A percentile compares a stretch with the other conserved stretches of the same genome.
phyloP scores from a whole-genome alignment of 345 rosid genomes.

The Iberis pinnata region DNA sequence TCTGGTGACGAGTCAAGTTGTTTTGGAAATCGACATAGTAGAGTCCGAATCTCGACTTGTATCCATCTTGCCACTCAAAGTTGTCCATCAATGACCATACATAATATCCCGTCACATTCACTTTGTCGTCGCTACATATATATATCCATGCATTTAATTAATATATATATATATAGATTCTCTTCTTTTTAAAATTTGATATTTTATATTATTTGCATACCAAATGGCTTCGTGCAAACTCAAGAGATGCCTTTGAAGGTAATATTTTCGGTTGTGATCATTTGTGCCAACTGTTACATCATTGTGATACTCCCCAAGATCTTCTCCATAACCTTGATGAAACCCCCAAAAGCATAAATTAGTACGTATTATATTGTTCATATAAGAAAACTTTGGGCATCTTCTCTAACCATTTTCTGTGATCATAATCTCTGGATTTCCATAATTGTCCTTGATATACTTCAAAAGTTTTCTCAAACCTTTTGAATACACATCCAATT shows the following conservation, averaged over 20 bases:
- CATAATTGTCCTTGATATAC: conserved; percentile 35
- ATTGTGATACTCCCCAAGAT: conserved; percentile 14
- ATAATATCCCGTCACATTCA: conserved; percentile 29
- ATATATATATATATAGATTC: no score
- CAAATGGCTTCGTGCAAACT: conserved; percentile 24
- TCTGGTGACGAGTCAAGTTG: conserved; percentile 27
- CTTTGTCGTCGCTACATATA: conserved; percentile 22
- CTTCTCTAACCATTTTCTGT: conserved; percentile 45
- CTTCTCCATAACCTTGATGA: conserved; percentile 28
- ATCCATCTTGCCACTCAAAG: conserved; percentile 28
- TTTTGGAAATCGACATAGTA: conserved; percentile 21
- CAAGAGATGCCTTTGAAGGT: conserved; percentile 25
- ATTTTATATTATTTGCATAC: conserved; percentile 9
- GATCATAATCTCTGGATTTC: conserved; percentile 38
- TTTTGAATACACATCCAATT: conserved; percentile 32
- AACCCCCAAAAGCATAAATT: background rate
- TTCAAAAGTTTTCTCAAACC: conserved; percentile 34
- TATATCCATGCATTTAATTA: no score
- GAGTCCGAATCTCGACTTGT: conserved; percentile 20
- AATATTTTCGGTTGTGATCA: conserved; percentile 25
- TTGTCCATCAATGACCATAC: conserved; percentile 28
- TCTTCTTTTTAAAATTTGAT: no score
- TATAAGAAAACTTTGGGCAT: background rate
- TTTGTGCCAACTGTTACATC: no score
- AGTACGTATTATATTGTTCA: no score